Conservation (phyloP, 768 basidiomycete genomes). For the Auriscalpium microsporum region DNA sequence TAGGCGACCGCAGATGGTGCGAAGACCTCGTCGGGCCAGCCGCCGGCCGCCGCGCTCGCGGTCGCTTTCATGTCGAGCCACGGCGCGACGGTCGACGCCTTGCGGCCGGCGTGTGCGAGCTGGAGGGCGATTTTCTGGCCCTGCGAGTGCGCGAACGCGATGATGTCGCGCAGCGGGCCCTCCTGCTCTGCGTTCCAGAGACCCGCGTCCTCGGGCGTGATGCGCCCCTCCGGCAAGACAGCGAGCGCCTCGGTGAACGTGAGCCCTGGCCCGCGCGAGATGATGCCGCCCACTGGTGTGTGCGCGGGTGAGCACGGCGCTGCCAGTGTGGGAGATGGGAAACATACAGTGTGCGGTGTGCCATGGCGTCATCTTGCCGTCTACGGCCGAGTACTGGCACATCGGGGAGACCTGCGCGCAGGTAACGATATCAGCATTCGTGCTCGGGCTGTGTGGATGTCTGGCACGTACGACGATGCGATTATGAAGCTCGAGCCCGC, state of each 20-base stretch:
- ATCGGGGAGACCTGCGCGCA: conserved; percentile 4
- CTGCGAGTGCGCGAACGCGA: conserved; percentile 67
- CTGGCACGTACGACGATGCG: conserved; percentile 19
- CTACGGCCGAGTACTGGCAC: background rate
- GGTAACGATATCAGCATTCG: background rate
- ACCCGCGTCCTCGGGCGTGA: conserved; percentile 52
- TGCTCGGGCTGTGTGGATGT: background rate
- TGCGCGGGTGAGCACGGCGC: background rate
- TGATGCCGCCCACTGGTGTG: conserved; percentile 29
- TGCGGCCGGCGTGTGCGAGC: conserved; percentile 71
- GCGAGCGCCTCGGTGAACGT: conserved; percentile 61
- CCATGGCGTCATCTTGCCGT: conserved; percentile 1
- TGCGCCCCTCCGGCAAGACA: conserved; percentile 53
- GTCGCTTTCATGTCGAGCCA: conserved; percentile 39
- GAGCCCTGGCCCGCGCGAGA: conserved; percentile 46
- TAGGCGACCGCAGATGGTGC: conserved; percentile 33
- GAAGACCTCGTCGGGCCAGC: conserved; percentile 24
- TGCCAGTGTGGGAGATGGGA: background rate
- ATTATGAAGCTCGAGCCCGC: conserved; percentile 23
- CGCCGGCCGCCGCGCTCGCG: conserved; percentile 33
- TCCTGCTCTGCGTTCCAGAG: conserved; percentile 58
- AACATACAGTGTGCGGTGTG: conserved; percentile 3
- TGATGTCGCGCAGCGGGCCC: conserved; percentile 37
- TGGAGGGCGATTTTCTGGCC: conserved; percentile 67
- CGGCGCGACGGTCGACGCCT: conserved; percentile 54